phyloP scores from a whole-genome alignment of 2,329 filamentous ascomycete genomes.

The Hortaea sp. region DNA sequence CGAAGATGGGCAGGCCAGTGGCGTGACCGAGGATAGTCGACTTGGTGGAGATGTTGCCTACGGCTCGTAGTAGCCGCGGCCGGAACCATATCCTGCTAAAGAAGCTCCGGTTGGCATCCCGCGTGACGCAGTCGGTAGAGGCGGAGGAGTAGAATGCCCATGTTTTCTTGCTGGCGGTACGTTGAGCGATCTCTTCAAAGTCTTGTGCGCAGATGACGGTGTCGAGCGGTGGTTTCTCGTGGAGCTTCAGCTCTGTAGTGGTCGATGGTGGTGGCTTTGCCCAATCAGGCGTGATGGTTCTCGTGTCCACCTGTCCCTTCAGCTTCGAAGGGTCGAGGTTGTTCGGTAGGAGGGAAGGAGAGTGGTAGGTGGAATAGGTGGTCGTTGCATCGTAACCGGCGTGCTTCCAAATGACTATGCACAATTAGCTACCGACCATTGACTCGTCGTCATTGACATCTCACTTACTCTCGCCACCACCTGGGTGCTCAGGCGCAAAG shows the following conservation, averaged over 20 bases:
- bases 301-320: slow-evolving; percentile 24
- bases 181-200: slow-evolving; percentile 32
- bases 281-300: slow-evolving; percentile 19
- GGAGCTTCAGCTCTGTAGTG: slow-evolving; percentile 20
- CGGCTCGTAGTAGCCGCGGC: slow-evolving; percentile 36
- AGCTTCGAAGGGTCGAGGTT: slow-evolving; percentile 34
- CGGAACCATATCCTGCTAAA: slow-evolving; percentile 39
- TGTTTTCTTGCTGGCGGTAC: slow-evolving; percentile 28
- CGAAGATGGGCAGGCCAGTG: slow-evolving; percentile 26
- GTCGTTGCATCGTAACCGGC: slow-evolving; percentile 46
- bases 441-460: not conserved
- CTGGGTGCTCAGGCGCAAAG: slow-evolving; percentile 54
- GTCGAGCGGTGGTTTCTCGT: slow-evolving; percentile 35
- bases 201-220: slow-evolving; percentile 39
- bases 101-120: slow-evolving; percentile 31
- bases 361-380: slow-evolving; percentile 44
- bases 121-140: slow-evolving; percentile 41
- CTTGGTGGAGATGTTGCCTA: slow-evolving; percentile 25
- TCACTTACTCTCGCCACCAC: slow-evolving; percentile 41
- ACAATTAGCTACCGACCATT: slow-evolving; percentile 3
- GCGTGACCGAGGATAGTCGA: slow-evolving; percentile 26
- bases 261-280: slow-evolving; percentile 20
- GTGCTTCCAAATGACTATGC: slow-evolving; percentile 38
- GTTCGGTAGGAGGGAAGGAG: slow-evolving; percentile 31
- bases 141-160: slow-evolving; percentile 41